Conservation (phyloP, 208 protist species). For the Zelonia costaricensis region DNA sequence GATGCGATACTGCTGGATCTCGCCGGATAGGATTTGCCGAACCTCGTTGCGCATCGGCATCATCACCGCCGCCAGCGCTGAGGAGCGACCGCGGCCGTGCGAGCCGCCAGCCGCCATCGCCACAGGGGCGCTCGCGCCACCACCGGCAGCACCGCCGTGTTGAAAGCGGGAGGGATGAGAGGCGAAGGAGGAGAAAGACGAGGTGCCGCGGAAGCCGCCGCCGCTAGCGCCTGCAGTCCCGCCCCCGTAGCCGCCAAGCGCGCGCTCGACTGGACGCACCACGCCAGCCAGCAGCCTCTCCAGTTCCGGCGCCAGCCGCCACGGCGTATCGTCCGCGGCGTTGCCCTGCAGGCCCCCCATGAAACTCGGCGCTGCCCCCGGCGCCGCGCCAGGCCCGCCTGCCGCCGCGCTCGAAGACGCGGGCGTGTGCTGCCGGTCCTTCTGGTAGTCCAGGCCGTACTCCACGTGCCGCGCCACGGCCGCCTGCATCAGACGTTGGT, state of each 20-base stretch:
- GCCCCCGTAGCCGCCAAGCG: neutral
- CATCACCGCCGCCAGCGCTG: constrained; percentile 15
- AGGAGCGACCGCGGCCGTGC: neutral
- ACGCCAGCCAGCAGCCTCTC: constrained; percentile 32
- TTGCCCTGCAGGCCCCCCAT: too few relatives aligned
- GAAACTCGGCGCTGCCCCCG: neutral
- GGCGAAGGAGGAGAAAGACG: constrained; percentile 1
- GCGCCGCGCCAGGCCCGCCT: neutral
- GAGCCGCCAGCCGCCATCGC: neutral
- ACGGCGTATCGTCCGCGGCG: constrained; percentile 26
- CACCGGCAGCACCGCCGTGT: neutral
- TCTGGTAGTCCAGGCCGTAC: constrained; percentile 72
- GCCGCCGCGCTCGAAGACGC: neutral
- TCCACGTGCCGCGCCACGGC: constrained; percentile 58
- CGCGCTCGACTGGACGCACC: constrained; percentile 21
- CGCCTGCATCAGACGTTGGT: constrained; percentile 42
- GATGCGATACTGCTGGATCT: constrained; percentile 48
- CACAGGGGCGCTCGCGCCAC: neutral
- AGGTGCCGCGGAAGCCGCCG: neutral
- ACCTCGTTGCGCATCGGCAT: constrained; percentile 49
- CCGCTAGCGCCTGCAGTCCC: constrained; percentile 1
- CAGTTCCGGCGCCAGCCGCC: constrained; percentile 49
- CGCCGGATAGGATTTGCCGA: constrained; percentile 44
- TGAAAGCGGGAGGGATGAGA: constrained; percentile 2
- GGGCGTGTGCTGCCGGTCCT: constrained; percentile 13